These are phyloP conservation scores for Malassezia equina DNA, from an alignment of 1,284 basidiomycete species.

Conservation along the genomic window DNA sequence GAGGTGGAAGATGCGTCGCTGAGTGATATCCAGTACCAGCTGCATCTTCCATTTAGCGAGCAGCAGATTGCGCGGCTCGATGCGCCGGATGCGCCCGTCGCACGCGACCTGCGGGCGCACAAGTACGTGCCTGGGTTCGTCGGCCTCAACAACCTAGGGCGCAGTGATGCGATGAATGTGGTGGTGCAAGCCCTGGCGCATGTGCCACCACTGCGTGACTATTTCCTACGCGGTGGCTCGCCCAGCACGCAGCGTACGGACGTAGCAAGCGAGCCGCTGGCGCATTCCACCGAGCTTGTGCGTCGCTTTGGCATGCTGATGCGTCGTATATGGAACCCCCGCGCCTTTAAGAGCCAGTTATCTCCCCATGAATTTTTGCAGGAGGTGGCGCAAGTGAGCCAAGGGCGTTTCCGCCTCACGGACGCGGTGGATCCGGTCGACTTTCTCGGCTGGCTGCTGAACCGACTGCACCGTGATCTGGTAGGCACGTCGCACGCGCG, in stretches of 20 bases:
- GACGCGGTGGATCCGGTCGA: constrained; percentile 91
- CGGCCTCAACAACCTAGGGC: constrained; percentile 93
- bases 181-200: constrained; percentile 88
- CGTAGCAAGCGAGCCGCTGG: not conserved
- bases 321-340: constrained; percentile 80
- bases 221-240: constrained; percentile 46
- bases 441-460: constrained; percentile 90
- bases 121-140: constrained; percentile 87
- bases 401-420: constrained; percentile 79
- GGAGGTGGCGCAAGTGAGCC: constrained; percentile 78
- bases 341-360: constrained; percentile 79
- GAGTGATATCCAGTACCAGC: constrained; percentile 82
- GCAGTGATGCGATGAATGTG: constrained; percentile 94
- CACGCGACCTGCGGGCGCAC: constrained; percentile 61
- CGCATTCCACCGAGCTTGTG: constrained; percentile 60
- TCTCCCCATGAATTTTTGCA: constrained; percentile 96
- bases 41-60: constrained; percentile 65
- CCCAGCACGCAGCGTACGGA: not conserved
- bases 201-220: constrained; percentile 76
- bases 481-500: constrained; percentile 55
- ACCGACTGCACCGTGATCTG: constrained; percentile 79
- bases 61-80: constrained; percentile 54
- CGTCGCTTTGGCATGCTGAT: constrained; percentile 66
- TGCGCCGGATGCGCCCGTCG: constrained; percentile 49
- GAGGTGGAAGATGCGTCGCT: constrained; percentile 86